Evolutionary conservation across 441 rosid genomes (phyloP).

Genomic region (Croton setiger): DNA sequence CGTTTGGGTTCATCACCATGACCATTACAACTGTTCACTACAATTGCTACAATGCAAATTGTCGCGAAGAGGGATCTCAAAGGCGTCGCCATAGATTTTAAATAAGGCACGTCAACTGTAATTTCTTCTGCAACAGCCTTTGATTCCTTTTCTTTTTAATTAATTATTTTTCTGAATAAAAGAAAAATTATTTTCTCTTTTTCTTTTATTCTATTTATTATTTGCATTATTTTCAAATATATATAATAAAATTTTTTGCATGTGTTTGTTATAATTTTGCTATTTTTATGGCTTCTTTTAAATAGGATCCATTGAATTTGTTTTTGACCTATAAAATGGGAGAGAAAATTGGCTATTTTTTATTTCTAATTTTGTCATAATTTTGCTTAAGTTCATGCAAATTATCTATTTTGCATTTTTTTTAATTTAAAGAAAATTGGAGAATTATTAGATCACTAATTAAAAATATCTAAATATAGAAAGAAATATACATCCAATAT

Average conservation of each 20-base stretch:
- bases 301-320: neutral
- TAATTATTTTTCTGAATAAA: neutral
- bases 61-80: slow-evolving; percentile 16
- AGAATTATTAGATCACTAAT: no score
- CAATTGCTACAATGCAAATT: slow-evolving; percentile 20
- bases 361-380: no score
- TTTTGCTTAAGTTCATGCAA: no score
- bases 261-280: neutral
- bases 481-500: no score
- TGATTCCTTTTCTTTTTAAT: neutral
- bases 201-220: neutral
- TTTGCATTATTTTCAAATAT: neutral
- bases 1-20: slow-evolving; percentile 18
- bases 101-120: neutral
- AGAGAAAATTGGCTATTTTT: no score
- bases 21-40: slow-evolving; percentile 15
- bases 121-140: neutral
- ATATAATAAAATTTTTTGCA: neutral
- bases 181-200: neutral
- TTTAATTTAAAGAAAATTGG: no score
- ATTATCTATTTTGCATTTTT: no score
- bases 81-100: slow-evolving; percentile 28
- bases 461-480: no score
- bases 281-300: neutral
- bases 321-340: no score